These are phyloP conservation scores for Cutaneotrichosporon dermatis DNA, from an alignment of 1,284 basidiomycete genomes.

Conservation along the genomic window DNA sequence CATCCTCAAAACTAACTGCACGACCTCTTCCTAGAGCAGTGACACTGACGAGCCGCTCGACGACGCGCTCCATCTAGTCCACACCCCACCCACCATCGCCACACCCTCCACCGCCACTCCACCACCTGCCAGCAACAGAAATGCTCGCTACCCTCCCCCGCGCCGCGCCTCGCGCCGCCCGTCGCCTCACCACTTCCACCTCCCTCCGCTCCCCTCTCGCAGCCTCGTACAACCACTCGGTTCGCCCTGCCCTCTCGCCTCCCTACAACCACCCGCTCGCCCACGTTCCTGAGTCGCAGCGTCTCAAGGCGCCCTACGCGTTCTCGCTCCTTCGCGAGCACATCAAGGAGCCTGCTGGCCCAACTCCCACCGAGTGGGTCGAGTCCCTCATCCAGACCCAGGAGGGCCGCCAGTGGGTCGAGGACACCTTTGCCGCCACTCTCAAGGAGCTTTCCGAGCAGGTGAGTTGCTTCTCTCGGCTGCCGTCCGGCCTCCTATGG, in stretches of 20 bases:
- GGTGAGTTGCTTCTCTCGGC: slow-evolving; percentile 6
- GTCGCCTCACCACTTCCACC: slow-evolving; percentile 18
- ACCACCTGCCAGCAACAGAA: not conserved
- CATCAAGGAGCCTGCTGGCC: not conserved
- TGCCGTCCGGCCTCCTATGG: too few relatives aligned
- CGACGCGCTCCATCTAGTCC: too few relatives aligned
- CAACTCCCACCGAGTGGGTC: slow-evolving; percentile 13
- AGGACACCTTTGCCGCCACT: slow-evolving; percentile 8
- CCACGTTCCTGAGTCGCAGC: slow-evolving; percentile 4
- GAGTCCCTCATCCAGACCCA: slow-evolving; percentile 9
- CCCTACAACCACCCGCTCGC: slow-evolving; percentile 17
- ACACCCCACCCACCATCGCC: not conserved
- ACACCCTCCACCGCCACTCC: not conserved
- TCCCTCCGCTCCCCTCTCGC: slow-evolving; percentile 17
- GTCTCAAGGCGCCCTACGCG: slow-evolving; percentile 16
- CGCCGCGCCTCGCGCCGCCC: slow-evolving; percentile 15
- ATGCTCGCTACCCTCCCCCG: slow-evolving; percentile 19
- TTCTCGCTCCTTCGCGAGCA: slow-evolving; percentile 11
- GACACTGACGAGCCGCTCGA: too few relatives aligned
- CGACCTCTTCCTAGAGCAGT: too few relatives aligned
- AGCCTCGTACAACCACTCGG: slow-evolving; percentile 16
- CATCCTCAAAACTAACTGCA: too few relatives aligned
- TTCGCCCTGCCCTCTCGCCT: slow-evolving; percentile 15
- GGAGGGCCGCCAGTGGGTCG: slow-evolving; percentile 15
- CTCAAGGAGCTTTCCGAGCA: slow-evolving; percentile 14